Percentiles rank a stretch among this genome's conserved stretches.
Evolutionary conservation across 1,284 basidiomycete genomes (phyloP).

Genomic region (Boletus holoroseus): DNA sequence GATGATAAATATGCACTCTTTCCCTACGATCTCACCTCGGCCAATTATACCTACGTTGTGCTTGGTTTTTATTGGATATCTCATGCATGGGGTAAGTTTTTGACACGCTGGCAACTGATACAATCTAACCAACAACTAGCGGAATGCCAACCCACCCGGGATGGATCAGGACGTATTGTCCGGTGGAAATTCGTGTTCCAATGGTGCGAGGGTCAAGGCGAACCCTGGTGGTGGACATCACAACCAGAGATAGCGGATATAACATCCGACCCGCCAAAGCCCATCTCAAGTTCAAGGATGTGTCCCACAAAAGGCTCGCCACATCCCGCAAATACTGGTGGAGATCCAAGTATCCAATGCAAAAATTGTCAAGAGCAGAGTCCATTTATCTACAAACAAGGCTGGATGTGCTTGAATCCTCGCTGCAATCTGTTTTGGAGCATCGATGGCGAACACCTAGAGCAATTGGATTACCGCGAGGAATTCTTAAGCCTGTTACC

Average conservation of each 20-base stretch:
- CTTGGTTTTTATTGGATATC: conserved; percentile 68
- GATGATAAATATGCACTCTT: conserved; percentile 69
- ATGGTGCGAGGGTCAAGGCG: conserved; percentile 67
- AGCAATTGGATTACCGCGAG: conserved; percentile 42
- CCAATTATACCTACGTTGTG: conserved; percentile 58
- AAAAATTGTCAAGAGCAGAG: conserved; percentile 40
- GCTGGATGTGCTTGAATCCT: conserved; percentile 61
- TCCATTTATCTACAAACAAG: conserved; percentile 48
- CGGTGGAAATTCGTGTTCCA: conserved; percentile 76
- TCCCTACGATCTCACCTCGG: conserved; percentile 56
- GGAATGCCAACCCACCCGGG: conserved; percentile 52
- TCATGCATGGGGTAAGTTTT: conserved; percentile 61
- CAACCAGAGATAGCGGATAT: background rate
- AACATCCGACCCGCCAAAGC: background rate
- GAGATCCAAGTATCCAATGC: conserved; percentile 23
- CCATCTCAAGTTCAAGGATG: background rate
- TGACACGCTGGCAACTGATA: conserved; percentile 3
- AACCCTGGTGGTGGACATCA: conserved; percentile 30
- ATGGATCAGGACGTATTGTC: conserved; percentile 46
- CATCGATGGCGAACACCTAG: conserved; percentile 26
- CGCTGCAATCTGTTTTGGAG: conserved; percentile 54
- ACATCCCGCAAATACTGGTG: background rate
- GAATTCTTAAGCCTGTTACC: conserved; percentile 41
- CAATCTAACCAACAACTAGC: conserved; percentile 39
- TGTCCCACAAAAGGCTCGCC: background rate